phyloP scores from a whole-genome alignment of 306 rosid genomes.

The Quercus engelmannii region DNA sequence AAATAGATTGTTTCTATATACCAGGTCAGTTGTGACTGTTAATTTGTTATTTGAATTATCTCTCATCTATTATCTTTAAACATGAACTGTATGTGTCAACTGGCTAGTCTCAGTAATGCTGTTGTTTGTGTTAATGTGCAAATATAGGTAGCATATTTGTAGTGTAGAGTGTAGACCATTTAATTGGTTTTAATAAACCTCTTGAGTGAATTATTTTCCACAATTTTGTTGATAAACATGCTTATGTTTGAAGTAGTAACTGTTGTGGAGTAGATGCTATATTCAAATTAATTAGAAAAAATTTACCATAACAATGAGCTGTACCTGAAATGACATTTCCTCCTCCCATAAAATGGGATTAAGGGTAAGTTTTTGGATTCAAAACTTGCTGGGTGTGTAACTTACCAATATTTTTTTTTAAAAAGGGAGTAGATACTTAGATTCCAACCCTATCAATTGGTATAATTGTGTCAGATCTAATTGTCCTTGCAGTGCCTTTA shows the following conservation, averaged over 20 bases:
- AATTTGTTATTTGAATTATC: background rate
- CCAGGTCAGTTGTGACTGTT: conserved; percentile 45
- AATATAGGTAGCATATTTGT: background rate
- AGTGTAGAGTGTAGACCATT: background rate
- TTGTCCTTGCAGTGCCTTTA: too few species aligned
- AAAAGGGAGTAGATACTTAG: too few species aligned
- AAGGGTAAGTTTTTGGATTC: too few species aligned
- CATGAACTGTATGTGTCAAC: background rate
- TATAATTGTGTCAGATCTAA: too few species aligned
- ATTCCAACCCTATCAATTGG: too few species aligned
- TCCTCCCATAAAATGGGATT: too few species aligned
- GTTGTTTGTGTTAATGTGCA: background rate
- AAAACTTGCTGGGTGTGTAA: too few species aligned
- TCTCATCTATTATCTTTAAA: background rate
- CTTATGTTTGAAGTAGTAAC: background rate
- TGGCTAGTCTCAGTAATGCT: background rate
- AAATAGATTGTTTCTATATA: conserved; percentile 76
- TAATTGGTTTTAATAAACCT: background rate
- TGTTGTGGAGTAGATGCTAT: background rate
- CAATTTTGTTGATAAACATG: background rate
- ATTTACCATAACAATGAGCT: background rate
- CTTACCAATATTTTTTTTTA: background rate
- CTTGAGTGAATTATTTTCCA: background rate
- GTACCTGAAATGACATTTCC: background rate
- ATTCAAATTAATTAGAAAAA: background rate